Percentiles rank a stretch among this genome's conserved stretches.
phyloP scores from a whole-genome alignment of 805 yeast species.

The Yarrowia sp. region DNA sequence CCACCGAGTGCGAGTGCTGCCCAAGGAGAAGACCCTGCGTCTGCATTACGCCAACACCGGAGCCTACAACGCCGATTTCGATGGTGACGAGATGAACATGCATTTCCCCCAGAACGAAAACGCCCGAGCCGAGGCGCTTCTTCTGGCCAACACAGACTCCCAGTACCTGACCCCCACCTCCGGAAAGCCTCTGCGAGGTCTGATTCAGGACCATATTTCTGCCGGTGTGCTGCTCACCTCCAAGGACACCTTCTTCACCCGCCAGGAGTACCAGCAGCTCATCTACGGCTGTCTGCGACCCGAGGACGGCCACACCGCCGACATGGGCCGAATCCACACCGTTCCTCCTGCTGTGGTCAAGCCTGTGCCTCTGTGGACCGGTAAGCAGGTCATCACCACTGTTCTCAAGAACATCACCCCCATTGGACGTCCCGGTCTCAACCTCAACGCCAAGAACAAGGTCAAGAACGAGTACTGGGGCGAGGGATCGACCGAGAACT shows the following conservation, averaged over 20 bases:
- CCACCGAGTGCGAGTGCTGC: constrained; percentile 94
- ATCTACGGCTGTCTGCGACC: constrained; percentile 94
- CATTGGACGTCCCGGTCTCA: constrained; percentile 85
- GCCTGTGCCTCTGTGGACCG: constrained; percentile 95
- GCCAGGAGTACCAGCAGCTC: constrained; percentile 92
- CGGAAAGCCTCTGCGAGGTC: constrained; percentile 97
- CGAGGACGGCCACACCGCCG: constrained; percentile 90
- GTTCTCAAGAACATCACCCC: constrained; percentile 89
- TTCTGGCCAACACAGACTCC: constrained; percentile 95
- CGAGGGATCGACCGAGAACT: constrained; percentile 78
- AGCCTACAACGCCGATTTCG: constrained; percentile 98
- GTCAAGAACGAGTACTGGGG: constrained; percentile 97
- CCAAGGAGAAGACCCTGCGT: constrained; percentile 95
- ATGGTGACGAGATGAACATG: constrained; percentile 99
- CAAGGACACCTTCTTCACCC: constrained; percentile 88
- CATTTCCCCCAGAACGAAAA: constrained; percentile 98
- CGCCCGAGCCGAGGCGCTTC: constrained; percentile 94
- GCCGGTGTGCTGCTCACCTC: constrained; percentile 99
- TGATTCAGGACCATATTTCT: constrained; percentile 97
- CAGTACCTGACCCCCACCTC: constrained; percentile 98
- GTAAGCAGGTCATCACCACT: constrained; percentile 96
- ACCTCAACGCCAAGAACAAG: constrained; percentile 82
- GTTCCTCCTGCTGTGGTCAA: constrained; percentile 88
- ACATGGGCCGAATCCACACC: constrained; percentile 63
- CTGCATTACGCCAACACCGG: constrained; percentile 98